Evolutionary conservation across 352 stramenopile genomes (phyloP).

Genomic region (Phytophthora uliginosa): DNA sequence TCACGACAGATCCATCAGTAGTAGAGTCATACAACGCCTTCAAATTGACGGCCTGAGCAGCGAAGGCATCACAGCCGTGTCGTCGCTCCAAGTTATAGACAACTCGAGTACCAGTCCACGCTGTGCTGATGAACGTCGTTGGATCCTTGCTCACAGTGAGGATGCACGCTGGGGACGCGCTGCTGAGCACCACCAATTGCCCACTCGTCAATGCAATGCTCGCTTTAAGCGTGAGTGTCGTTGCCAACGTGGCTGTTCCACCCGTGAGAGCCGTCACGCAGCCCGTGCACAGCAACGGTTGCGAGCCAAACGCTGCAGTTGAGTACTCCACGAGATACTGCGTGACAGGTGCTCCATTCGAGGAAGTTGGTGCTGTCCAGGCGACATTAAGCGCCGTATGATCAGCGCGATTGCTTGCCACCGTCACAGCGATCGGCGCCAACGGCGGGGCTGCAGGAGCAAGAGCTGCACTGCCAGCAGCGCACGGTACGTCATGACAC

Average conservation of each 20-base stretch:
- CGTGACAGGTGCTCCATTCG: conserved; percentile 74
- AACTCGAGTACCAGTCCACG: conserved; percentile 48
- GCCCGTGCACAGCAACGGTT: conserved; percentile 49
- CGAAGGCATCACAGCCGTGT: conserved; percentile 82
- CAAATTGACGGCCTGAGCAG: conserved; percentile 36
- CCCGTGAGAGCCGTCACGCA: conserved; percentile 57
- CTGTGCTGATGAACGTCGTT: conserved; percentile 34
- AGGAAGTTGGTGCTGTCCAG: conserved; percentile 76
- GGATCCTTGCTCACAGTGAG: conserved; percentile 46
- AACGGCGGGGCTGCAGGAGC: conserved; percentile 77
- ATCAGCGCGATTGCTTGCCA: conserved; percentile 85
- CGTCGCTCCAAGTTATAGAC: conserved; percentile 50
- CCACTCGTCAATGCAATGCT: conserved; percentile 44
- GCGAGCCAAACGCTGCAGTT: conserved; percentile 53
- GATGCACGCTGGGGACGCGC: conserved; percentile 55
- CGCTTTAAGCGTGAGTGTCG: conserved; percentile 46
- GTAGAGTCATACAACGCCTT: conserved; percentile 54
- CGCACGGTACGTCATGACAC: conserved; percentile 65
- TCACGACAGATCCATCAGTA: conserved; percentile 51
- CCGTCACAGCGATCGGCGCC: conserved; percentile 76
- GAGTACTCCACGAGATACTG: conserved; percentile 93
- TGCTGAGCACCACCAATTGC: conserved; percentile 60
- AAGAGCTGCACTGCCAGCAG: conserved; percentile 43
- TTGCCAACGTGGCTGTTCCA: conserved; percentile 21
- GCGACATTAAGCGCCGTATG: conserved; percentile 86